A percentile compares a stretch with the other conserved stretches of the same genome.
phyloP scores from a whole-genome alignment of 306 rosid species.

The Castanea sativa region DNA sequence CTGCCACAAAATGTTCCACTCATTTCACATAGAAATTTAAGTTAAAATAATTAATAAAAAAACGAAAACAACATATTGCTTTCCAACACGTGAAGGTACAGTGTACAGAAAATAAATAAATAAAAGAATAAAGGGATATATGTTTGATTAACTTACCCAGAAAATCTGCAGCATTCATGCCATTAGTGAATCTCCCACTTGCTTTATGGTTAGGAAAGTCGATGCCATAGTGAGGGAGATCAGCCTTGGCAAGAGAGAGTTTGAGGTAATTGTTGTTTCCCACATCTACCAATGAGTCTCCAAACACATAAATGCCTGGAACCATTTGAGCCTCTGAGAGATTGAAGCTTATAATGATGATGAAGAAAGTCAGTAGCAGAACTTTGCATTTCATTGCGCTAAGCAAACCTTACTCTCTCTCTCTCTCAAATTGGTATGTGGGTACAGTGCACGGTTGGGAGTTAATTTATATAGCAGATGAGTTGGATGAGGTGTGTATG shows the following conservation, averaged over 20 bases:
- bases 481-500: background rate
- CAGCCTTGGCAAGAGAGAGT: conserved; percentile 32
- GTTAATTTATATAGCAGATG: background rate
- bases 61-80: too few species aligned
- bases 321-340: conserved; percentile 42
- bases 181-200: background rate
- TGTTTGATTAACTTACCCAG: background rate
- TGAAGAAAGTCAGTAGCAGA: background rate
- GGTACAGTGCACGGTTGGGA: background rate
- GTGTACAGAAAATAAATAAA: too few species aligned
- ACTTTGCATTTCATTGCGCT: background rate
- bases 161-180: conserved; percentile 1
- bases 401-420: background rate
- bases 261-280: conserved; percentile 71
- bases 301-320: conserved; percentile 68
- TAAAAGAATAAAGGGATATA: background rate
- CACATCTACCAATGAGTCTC: conserved; percentile 77
- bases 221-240: background rate
- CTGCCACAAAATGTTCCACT: conserved; percentile 26
- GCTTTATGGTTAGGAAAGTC: background rate
- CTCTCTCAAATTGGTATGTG: background rate
- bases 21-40: background rate
- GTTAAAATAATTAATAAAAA: background rate
- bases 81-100: background rate
- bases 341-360: conserved; percentile 1